phyloP scores from a whole-genome alignment of 495 filamentous ascomycete genomes.

The Cercophora sp. region DNA sequence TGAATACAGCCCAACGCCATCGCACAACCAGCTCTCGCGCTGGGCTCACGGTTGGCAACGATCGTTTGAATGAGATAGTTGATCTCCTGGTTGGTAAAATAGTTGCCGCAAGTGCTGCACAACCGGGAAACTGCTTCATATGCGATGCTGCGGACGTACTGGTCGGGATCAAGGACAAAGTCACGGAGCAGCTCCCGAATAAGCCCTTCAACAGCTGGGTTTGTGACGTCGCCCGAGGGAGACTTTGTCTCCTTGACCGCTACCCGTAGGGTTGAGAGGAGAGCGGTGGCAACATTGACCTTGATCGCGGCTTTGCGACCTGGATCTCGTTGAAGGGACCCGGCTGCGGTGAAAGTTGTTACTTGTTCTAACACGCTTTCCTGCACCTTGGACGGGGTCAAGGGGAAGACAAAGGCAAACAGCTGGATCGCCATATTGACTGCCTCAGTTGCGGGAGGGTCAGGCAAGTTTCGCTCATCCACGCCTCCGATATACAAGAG shows the following conservation, averaged over 20 bases:
- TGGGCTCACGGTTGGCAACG: constrained; percentile 87
- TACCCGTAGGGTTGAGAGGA: constrained; percentile 77
- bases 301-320: constrained; percentile 85
- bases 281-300: constrained; percentile 81
- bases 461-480: constrained; percentile 49
- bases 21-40: constrained; percentile 88
- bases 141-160: constrained; percentile 78
- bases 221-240: constrained; percentile 67
- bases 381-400: constrained; percentile 86
- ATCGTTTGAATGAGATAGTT: constrained; percentile 92
- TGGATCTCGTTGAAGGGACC: constrained; percentile 75
- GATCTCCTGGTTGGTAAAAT: constrained; percentile 82
- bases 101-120: constrained; percentile 82
- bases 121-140: constrained; percentile 86
- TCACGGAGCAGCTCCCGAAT: constrained; percentile 79
- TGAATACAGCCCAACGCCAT: constrained; percentile 92
- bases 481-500: constrained; percentile 63
- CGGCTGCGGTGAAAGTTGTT: constrained; percentile 75
- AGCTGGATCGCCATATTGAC: constrained; percentile 90
- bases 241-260: constrained; percentile 73
- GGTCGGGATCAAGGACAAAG: constrained; percentile 77
- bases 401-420: constrained; percentile 83
- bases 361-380: constrained; percentile 94
- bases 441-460: constrained; percentile 87
- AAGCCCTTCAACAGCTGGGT: constrained; percentile 74